Percentiles rank a stretch among this genome's conserved stretches.
Conservation (phyloP, 164 flowering plant genomes). For the Dillenia suffruticosa region DNA sequence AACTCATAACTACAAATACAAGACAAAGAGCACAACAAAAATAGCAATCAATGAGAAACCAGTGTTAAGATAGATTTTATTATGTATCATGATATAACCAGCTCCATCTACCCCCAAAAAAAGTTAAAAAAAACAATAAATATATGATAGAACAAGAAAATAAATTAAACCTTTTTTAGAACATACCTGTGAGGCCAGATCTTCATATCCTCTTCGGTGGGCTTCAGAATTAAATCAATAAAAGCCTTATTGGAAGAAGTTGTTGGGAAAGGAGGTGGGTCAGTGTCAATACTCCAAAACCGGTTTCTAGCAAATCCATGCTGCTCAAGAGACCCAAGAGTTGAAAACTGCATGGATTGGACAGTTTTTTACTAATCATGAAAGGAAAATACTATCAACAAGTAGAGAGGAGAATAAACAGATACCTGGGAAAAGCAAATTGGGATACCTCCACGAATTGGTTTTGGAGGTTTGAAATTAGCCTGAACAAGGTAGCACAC, state of each 20-base stretch:
- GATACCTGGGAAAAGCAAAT: slow-evolving; percentile 95
- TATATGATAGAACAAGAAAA: neutral
- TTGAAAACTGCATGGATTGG: slow-evolving; percentile 53
- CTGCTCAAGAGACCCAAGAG: slow-evolving; percentile 64
- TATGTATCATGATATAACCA: neutral
- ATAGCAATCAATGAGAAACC: neutral
- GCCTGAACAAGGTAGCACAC: slow-evolving; percentile 43
- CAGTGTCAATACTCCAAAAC: slow-evolving; percentile 71
- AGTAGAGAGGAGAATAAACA: slow-evolving; percentile 9
- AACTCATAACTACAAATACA: slow-evolving; percentile 59
- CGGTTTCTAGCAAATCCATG: slow-evolving; percentile 98
- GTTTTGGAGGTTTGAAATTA: slow-evolving; percentile 81
- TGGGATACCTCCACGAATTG: slow-evolving; percentile 97
- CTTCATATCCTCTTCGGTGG: slow-evolving; percentile 75
- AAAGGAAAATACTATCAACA: neutral
- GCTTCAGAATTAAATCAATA: slow-evolving; percentile 77
- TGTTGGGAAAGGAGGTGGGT: slow-evolving; percentile 77
- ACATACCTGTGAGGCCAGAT: slow-evolving; percentile 87
- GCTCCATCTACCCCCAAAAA: neutral
- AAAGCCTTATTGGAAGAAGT: slow-evolving; percentile 40
- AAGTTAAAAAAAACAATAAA: neutral
- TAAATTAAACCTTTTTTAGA: neutral
- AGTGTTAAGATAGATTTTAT: neutral
- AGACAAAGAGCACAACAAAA: slow-evolving; percentile 2
- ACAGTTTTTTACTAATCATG: slow-evolving; percentile 6